Evolutionary conservation across 768 basidiomycete species (phyloP).

Genomic region (Mycena sanguinolenta): DNA sequence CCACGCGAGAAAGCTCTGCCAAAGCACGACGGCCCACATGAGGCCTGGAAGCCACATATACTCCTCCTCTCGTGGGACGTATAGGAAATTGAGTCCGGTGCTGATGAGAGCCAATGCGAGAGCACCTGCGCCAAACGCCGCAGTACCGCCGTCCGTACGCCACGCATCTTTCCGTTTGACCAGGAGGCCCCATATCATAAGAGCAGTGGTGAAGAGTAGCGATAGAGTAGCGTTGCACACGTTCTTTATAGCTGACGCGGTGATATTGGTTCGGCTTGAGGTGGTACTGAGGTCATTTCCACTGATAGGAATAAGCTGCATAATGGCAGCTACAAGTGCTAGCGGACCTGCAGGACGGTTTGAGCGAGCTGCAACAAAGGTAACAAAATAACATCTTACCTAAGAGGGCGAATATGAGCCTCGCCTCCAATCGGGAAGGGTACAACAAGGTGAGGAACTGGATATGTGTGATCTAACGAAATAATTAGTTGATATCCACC

Average conservation of each 20-base stretch:
- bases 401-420: slow-evolving; percentile 87
- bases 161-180: slow-evolving; percentile 94
- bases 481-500: not conserved
- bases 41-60: slow-evolving; percentile 93
- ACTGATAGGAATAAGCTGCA: slow-evolving; percentile 86
- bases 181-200: slow-evolving; percentile 93
- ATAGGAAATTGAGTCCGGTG: slow-evolving; percentile 89
- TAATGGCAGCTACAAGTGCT: slow-evolving; percentile 84
- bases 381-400: slow-evolving; percentile 59
- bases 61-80: slow-evolving; percentile 86
- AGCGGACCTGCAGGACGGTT: slow-evolving; percentile 71
- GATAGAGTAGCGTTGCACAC: slow-evolving; percentile 98
- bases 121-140: slow-evolving; percentile 90
- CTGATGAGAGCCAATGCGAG: slow-evolving; percentile 85
- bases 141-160: slow-evolving; percentile 97
- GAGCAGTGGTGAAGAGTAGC: slow-evolving; percentile 89
- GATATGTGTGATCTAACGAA: slow-evolving; percentile 89
- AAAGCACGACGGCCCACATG: slow-evolving; percentile 92
- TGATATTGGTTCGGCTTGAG: slow-evolving; percentile 53
- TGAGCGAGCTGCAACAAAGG: slow-evolving; percentile 10
- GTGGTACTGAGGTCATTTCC: slow-evolving; percentile 12
- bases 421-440: slow-evolving; percentile 89
- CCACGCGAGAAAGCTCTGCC: slow-evolving; percentile 98
- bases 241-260: slow-evolving; percentile 86
- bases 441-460: slow-evolving; percentile 97